Conservation (phyloP, 345 rosid genomes). For the Eucalyptus curtisii region DNA sequence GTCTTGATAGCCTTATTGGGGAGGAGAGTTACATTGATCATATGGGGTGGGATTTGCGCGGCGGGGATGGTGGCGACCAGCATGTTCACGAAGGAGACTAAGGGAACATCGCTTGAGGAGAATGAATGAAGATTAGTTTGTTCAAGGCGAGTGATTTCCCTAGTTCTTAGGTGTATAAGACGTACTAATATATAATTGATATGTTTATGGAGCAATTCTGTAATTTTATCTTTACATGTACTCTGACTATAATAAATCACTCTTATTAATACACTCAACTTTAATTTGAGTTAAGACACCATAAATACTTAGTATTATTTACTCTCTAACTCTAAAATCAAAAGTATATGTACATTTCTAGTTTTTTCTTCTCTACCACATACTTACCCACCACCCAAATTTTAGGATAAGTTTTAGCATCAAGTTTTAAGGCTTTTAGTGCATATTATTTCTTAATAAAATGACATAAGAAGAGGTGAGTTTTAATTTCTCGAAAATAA, state of each 20-base stretch:
- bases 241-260: not conserved
- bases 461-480: not conserved
- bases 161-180: rapidly evolving
- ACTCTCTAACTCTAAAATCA: not conserved
- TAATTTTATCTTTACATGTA: not conserved
- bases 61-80: slow-evolving; percentile 12
- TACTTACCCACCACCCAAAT: not conserved
- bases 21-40: slow-evolving; percentile 8
- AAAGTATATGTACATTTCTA: not conserved
- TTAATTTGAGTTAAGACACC: not conserved
- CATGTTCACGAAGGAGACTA: slow-evolving; percentile 45
- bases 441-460: not conserved
- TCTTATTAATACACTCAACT: not conserved
- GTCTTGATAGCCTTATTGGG: slow-evolving; percentile 45
- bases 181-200: not conserved
- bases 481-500: not conserved
- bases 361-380: not conserved
- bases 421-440: not conserved
- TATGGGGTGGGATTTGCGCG: not conserved
- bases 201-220: not conserved
- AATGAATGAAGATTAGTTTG: slow-evolving; percentile 11
- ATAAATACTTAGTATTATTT: not conserved
- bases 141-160: not conserved
- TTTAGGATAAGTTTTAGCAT: rapidly evolving
- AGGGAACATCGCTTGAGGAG: slow-evolving; percentile 11